These are phyloP conservation scores for Kwoniella shivajii DNA, from an alignment of 1,284 basidiomycete species.

Conservation along the genomic window DNA sequence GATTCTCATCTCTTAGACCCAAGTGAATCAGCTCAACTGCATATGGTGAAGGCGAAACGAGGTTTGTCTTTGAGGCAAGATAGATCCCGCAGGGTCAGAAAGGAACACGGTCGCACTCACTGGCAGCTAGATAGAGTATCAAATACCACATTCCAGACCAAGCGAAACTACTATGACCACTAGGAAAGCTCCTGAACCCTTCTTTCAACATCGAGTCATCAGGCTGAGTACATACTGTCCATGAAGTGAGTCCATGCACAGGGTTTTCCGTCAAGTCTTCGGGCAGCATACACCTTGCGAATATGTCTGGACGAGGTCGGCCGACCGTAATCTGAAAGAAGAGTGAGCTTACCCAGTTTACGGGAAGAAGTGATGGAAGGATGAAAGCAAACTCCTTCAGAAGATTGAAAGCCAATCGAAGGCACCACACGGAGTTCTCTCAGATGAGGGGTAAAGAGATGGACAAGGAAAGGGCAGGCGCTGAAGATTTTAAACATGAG, in stretches of 20 bases:
- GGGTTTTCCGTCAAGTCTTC: conserved; percentile 65
- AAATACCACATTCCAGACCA: conserved; percentile 54
- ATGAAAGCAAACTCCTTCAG: too few species aligned
- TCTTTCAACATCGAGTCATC: conserved; percentile 66
- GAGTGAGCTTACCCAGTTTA: too few species aligned
- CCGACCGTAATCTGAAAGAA: conserved; percentile 64
- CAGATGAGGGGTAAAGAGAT: neutral
- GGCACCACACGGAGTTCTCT: neutral
- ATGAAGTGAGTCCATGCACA: conserved; percentile 70
- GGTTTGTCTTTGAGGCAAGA: neutral
- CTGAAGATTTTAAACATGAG: neutral
- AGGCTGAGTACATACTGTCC: conserved; percentile 74
- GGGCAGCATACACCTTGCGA: conserved; percentile 80
- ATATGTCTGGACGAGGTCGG: conserved; percentile 81
- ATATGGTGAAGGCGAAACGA: neutral
- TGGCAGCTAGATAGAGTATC: conserved; percentile 57
- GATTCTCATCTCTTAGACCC: conserved; percentile 72
- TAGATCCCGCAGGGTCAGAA: too few species aligned
- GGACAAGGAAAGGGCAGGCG: too few species aligned
- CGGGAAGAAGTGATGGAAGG: neutral
- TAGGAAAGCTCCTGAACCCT: conserved; percentile 90
- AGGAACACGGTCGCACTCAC: conserved; percentile 25
- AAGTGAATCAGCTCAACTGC: neutral
- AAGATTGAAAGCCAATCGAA: neutral
- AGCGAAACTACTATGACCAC: conserved; percentile 76